Evolutionary conservation across 495 filamentous ascomycete genomes (phyloP), one percentile per base, ranked within the genome.

Genomic region (Penicillium daleae): DNA sequence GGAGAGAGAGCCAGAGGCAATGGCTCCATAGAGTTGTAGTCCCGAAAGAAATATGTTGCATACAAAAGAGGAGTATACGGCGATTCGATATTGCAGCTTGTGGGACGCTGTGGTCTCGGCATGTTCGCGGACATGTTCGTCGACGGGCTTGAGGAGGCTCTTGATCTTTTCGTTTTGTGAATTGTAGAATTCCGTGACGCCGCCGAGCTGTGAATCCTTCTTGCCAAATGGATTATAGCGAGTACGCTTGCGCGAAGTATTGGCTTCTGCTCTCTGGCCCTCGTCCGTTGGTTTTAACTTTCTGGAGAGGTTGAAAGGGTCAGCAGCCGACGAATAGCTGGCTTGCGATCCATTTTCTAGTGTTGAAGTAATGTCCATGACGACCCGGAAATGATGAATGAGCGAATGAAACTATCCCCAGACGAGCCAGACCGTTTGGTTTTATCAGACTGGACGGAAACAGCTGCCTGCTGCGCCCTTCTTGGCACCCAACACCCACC

Each of bases 51-150:
- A 24, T 19, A 46, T 24, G 42, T 46, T 46, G 42, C 42, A 46
- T 46, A 46, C 24, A 9, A 46, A 46, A 22, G 42, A 46, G 19
- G 42, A 46, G 42, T 46, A 46, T 12, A 46, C 42, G 1, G 42
- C 42, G 10, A 46, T 46, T 24, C 42, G 42, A 22, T 46, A 46
- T 22, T 46, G 42, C 17, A 46, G 42, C 42, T 46, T 46, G 42
- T 46, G 10, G 21, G 42, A 56, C 32, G 40, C 32, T 39, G 22
- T 29, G 17, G 53, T 27, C 32, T 40, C 33, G 21, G 53, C 53
- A 39, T 33, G 32, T 40, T 56, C 53, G 8, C 53, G 33, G 53
- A 56, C 53, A 56, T 56, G 53, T 56, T 56, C 53, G n/a, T 56
- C 32, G 21, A 56, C 53, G 2, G 53, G 53, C 26, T 56, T 56